These are phyloP conservation scores for Podila epigama DNA, from an alignment of 192 early-diverging fungal genomes.

Conservation along the genomic window DNA sequence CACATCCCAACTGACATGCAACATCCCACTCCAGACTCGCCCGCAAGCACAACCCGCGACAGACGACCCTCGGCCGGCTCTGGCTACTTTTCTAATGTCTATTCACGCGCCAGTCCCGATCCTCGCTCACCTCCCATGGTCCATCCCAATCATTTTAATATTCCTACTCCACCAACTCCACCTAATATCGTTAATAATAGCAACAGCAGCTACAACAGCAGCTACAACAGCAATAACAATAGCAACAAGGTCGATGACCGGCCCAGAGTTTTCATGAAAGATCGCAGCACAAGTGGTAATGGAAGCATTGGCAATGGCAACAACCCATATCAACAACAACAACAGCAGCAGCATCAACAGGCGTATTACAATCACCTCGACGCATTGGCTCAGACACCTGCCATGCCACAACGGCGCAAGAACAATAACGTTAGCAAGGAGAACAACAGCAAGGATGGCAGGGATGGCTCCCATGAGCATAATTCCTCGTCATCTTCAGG, in stretches of 20 bases:
- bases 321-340: background rate
- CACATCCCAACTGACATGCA: background rate
- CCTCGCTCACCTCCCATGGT: background rate
- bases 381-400: background rate
- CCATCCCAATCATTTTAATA: background rate
- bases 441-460: no score
- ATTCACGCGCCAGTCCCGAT: background rate
- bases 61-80: conserved; percentile 28
- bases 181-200: background rate
- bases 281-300: conserved; percentile 3
- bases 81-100: conserved; percentile 20
- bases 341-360: background rate
- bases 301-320: background rate
- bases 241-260: no score
- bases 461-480: no score
- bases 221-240: background rate
- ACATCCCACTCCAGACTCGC: background rate
- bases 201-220: background rate
- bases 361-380: background rate
- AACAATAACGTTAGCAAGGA: conserved; percentile 21
- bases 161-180: background rate
- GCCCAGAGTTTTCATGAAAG: no score
- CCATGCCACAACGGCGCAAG: conserved; percentile 4
- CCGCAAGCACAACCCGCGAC: background rate
- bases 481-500: no score